phyloP scores from a whole-genome alignment of 164 flowering plant genomes.

The Magnolia kwangsiensis region DNA sequence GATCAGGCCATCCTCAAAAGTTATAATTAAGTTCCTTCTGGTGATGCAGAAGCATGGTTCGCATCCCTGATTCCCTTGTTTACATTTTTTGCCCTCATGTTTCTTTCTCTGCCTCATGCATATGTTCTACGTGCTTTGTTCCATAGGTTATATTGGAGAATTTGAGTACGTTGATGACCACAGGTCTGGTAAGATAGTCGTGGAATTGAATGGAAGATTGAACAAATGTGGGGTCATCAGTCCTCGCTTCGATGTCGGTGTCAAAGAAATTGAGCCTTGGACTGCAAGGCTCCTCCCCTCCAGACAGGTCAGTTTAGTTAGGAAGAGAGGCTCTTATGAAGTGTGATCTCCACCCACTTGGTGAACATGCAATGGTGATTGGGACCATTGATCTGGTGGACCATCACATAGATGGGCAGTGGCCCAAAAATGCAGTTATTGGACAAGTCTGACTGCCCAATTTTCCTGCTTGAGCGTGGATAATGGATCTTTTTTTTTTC shows the following conservation, averaged over 20 bases:
- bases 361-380: no score
- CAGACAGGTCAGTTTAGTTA: constrained; percentile 20
- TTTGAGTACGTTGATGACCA: constrained; percentile 34
- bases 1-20: constrained; percentile 33
- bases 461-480: no score
- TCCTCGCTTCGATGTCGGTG: constrained; percentile 33
- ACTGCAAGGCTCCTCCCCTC: constrained; percentile 32
- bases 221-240: constrained; percentile 35
- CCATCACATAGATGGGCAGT: background rate
- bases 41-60: constrained; percentile 38
- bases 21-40: constrained; percentile 26
- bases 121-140: background rate
- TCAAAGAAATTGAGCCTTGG: constrained; percentile 32
- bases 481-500: no score
- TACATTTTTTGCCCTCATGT: background rate
- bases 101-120: background rate
- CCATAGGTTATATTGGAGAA: constrained; percentile 30
- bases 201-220: constrained; percentile 31
- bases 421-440: no score
- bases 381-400: background rate
- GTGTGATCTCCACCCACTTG: background rate
- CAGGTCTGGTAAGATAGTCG: constrained; percentile 27
- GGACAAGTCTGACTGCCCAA: no score
- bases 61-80: background rate
- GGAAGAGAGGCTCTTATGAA: background rate